Evolutionary conservation across 192 early-diverging fungal species (phyloP).

Genomic region (Dissophora ornata): DNA sequence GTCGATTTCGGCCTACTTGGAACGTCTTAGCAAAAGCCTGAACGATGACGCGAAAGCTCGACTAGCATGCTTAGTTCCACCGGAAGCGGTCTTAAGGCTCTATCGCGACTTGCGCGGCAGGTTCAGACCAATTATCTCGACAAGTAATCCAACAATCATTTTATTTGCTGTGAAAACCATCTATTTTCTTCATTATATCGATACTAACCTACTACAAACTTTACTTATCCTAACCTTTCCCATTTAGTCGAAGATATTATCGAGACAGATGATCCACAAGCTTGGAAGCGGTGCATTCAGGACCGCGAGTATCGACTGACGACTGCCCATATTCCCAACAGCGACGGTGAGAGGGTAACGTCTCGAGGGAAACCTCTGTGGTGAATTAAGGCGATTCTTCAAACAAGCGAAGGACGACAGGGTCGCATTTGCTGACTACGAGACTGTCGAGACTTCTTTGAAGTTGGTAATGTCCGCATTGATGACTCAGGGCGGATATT

Average conservation of each 20-base stretch:
- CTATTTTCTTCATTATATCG: too few relatives aligned
- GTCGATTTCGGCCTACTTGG: slow-evolving; percentile 12
- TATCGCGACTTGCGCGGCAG: neutral
- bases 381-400: slow-evolving; percentile 8
- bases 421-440: slow-evolving; percentile 10
- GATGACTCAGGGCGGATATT: slow-evolving; percentile 18
- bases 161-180: too few relatives aligned
- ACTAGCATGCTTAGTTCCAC: neutral
- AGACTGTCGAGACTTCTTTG: slow-evolving; percentile 9
- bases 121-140: slow-evolving; percentile 11
- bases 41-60: neutral
- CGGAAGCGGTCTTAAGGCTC: too few relatives aligned
- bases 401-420: neutral
- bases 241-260: slow-evolving; percentile 21
- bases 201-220: too few relatives aligned
- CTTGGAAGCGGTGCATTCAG: slow-evolving; percentile 4
- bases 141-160: too few relatives aligned
- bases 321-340: neutral
- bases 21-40: slow-evolving; percentile 6
- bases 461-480: slow-evolving; percentile 9
- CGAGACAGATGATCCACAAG: neutral
- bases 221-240: too few relatives aligned
- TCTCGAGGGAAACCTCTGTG: slow-evolving; percentile 22
- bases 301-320: slow-evolving; percentile 15
- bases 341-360: slow-evolving; percentile 5